Base-by-base conservation (phyloP, 176 grass and related monocot species). In the Zoysia pacifica region DNA sequence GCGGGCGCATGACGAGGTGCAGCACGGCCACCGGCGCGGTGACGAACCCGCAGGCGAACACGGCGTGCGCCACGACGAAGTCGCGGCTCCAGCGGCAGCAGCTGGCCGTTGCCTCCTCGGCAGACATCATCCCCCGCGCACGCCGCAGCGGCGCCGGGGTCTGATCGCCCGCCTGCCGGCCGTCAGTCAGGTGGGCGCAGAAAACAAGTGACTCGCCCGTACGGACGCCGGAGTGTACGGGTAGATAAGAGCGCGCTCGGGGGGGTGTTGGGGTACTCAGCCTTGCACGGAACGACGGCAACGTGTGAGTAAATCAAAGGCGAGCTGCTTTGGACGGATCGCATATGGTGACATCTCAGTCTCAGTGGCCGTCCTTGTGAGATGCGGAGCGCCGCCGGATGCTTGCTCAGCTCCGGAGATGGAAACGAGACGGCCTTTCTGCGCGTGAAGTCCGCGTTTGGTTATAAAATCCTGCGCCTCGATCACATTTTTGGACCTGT, bases 71-170 rank as follows among this genome's bases (percentile, higher is more conserved):
- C 19, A 79, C 65, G 0, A 43, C 63, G 70, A 88, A 84, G 70
- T 84, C 86, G 81, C 75, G 10, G 86, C 61, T 41, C 86, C 86
- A 88, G 38, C 18, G 62, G 63, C 41, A 84, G 70, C 86, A 88
- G 64, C 43, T 72, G 45, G 68, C 46, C 45, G 58, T 73, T 40
- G 70, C 40, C 55, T 38, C 71, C 20, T 52, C 54, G 62, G 4
- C 50, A 9, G 2, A 62, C 81, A 84, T 88, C 28, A 28, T 28
- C 28, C 28, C 28, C 28, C 28, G 28, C 28, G 28, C 28, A 28
- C 28, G 28, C 28, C 28, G 28, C 28, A 28, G 28, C 28, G 28
- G 28, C 28, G 28, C 28, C 28, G 28, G 28, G 28, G 60, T 10
- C 40, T 40, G 36, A 40, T 14, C 36, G 11, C 5, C 14, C 1